These are phyloP conservation scores for Cyphellophora europaea DNA, from an alignment of 2,329 filamentous ascomycete genomes.

Conservation along the genomic window DNA sequence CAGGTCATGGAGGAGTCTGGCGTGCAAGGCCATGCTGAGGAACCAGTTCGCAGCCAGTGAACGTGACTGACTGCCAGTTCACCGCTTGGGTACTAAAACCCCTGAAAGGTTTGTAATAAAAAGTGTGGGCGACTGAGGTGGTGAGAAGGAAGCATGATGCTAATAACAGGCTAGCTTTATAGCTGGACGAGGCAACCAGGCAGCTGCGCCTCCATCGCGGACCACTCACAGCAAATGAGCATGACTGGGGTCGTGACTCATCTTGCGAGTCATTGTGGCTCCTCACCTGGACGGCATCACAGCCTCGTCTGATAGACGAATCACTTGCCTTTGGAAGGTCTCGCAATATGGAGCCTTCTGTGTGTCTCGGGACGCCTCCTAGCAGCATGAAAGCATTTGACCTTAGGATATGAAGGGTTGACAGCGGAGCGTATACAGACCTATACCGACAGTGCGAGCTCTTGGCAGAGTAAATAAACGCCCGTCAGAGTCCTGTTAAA, in stretches of 20 bases:
- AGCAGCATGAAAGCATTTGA: no score
- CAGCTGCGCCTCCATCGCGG: not conserved
- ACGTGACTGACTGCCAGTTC: not conserved
- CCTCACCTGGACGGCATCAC: no score
- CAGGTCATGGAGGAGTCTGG: conserved; percentile 35
- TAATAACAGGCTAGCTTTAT: not conserved
- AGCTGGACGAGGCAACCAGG: not conserved
- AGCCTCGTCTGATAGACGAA: no score
- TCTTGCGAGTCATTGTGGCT: no score
- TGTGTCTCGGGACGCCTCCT: no score
- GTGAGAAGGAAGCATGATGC: not conserved
- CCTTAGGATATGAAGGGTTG: no score
- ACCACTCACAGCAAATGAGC: not conserved
- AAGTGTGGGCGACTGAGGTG: not conserved
- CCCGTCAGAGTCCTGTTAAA: no score
- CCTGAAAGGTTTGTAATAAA: not conserved
- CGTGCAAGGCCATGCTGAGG: conserved; percentile 7
- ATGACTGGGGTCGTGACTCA: not conserved
- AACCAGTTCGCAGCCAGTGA: not conserved
- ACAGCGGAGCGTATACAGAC: no score
- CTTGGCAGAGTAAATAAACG: no score
- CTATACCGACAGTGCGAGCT: no score
- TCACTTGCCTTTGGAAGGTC: no score
- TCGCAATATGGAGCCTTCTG: no score
- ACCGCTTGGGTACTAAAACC: not conserved